Evolutionary conservation across 306 rosid species (phyloP).

Genomic region (Cicer judaicum): DNA sequence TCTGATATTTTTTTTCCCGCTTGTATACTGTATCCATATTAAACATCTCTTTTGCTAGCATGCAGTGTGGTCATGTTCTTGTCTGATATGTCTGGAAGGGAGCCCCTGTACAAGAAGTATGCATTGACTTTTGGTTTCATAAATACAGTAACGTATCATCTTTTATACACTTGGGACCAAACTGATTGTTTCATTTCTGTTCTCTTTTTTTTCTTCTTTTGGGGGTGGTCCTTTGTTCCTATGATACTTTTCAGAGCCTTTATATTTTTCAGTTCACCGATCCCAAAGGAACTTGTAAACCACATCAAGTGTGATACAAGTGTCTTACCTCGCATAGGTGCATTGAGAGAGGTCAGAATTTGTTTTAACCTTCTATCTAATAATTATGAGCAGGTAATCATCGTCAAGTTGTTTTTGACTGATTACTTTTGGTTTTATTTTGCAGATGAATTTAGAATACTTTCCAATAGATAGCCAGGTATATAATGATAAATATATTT

Average conservation of each 20-base stretch:
- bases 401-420: constrained; percentile 36
- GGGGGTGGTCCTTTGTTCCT: constrained; percentile 18
- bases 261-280: constrained; percentile 84
- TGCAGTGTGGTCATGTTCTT: constrained; percentile 95
- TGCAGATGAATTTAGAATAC: constrained; percentile 95
- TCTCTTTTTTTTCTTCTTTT: not conserved
- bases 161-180: constrained; percentile 25
- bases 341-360: constrained; percentile 78
- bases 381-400: constrained; percentile 35
- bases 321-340: constrained; percentile 94
- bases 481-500: constrained; percentile 38
- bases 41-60: constrained; percentile 68
- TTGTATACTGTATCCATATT: constrained; percentile 44
- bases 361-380: constrained; percentile 28
- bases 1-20: not conserved
- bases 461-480: constrained; percentile 93
- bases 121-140: constrained; percentile 38
- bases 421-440: constrained; percentile 38
- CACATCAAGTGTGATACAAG: constrained; percentile 89
- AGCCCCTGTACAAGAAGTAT: constrained; percentile 92
- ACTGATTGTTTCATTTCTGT: constrained; percentile 37
- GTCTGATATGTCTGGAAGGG: constrained; percentile 99
- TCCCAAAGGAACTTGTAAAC: constrained; percentile 79
- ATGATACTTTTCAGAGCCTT: constrained; percentile 65
- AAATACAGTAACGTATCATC: constrained; percentile 14